phyloP scores from a whole-genome alignment of 1,284 basidiomycete species.

The Ganoderma sp. region DNA sequence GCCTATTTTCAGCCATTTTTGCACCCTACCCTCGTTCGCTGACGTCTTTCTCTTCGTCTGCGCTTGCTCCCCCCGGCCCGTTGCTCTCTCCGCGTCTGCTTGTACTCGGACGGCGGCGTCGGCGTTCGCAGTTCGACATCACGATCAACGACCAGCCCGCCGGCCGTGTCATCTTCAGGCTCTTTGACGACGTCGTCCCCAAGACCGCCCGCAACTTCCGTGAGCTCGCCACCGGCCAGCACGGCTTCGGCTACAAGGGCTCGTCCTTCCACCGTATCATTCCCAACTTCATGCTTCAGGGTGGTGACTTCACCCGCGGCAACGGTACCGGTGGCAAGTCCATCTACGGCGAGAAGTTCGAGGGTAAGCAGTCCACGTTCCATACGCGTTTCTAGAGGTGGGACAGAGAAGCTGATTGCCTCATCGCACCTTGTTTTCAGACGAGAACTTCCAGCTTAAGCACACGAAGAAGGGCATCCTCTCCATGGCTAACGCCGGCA shows the following conservation, averaged over 20 bases:
- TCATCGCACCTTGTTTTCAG: constrained; percentile 44
- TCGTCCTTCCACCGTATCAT: constrained; percentile 47
- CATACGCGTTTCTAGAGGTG: constrained; percentile 1
- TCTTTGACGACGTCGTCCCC: constrained; percentile 57
- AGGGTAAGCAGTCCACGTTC: constrained; percentile 50
- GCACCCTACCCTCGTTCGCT: constrained; percentile 7
- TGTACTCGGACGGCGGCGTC: constrained; percentile 8
- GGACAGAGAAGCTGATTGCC: constrained; percentile 7
- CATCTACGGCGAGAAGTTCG: constrained; percentile 89
- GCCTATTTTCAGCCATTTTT: background rate
- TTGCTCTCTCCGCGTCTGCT: background rate
- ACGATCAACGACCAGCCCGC: constrained; percentile 56
- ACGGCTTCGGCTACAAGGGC: constrained; percentile 49
- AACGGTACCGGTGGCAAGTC: constrained; percentile 93
- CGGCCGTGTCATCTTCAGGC: constrained; percentile 62
- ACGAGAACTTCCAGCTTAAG: constrained; percentile 86
- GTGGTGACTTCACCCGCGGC: constrained; percentile 71
- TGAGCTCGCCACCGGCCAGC: constrained; percentile 53
- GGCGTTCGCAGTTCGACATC: constrained; percentile 57
- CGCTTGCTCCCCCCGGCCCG: background rate
- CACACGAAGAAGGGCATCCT: constrained; percentile 86
- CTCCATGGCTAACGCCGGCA: constrained; percentile 88
- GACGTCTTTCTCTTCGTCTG: constrained; percentile 1
- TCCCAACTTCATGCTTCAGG: constrained; percentile 63
- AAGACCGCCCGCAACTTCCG: constrained; percentile 61